phyloP scores from a whole-genome alignment of 2,329 filamentous ascomycete genomes.

The Diaporthe sp. region DNA sequence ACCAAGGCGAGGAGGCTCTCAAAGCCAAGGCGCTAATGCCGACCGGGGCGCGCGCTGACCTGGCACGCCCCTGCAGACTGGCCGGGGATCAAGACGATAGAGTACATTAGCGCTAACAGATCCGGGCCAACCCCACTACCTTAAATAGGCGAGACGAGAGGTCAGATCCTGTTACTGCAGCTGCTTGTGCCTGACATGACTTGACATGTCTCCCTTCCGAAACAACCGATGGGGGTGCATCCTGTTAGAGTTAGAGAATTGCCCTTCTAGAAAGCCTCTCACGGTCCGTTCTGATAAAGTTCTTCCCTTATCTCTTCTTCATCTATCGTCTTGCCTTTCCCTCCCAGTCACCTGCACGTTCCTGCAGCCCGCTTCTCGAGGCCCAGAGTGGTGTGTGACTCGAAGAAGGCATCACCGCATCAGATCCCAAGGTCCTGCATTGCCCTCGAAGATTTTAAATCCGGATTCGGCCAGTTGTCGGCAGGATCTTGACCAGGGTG shows the following conservation, averaged over 20 bases:
- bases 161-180: slow-evolving; percentile 8
- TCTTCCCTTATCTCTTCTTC: not conserved
- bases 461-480: slow-evolving; percentile 1
- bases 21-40: slow-evolving; percentile 15
- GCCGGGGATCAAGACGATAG: not conserved
- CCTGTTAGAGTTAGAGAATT: not conserved
- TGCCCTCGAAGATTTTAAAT: not conserved
- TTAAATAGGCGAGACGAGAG: slow-evolving; percentile 21
- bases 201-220: slow-evolving; percentile 9
- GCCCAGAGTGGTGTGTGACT: not conserved
- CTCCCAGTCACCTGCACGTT: not conserved
- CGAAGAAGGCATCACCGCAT: not conserved
- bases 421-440: not conserved
- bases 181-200: not conserved
- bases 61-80: slow-evolving; percentile 1
- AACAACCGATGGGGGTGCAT: slow-evolving; percentile 1
- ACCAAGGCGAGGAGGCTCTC: slow-evolving; percentile 22
- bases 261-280: slow-evolving; percentile 19
- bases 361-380: not conserved
- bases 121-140: not conserved
- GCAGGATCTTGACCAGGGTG: not conserved
- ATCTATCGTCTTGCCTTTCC: no score
- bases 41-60: slow-evolving; percentile 15
- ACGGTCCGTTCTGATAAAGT: not conserved
- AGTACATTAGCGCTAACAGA: slow-evolving; percentile 22